Base-by-base conservation (phyloP, 2,329 filamentous ascomycete genomes). In the Curvularia eragrostidis region DNA sequence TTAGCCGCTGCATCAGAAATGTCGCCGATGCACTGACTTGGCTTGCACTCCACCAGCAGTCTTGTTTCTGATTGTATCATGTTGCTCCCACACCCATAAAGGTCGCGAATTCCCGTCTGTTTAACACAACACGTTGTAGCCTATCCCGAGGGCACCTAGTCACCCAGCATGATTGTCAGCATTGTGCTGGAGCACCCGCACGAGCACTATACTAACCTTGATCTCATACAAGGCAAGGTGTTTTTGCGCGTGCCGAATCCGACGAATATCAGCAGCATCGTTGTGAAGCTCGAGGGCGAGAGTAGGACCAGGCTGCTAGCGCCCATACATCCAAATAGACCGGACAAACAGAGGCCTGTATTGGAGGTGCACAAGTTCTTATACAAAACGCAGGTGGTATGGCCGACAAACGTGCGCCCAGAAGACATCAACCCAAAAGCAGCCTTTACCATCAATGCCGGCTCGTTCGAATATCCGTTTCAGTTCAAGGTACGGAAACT, bases 271-370 rank as follows among this genome's bases (percentile, higher is more conserved):
- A 77, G 76, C 55, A 78, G 75, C 38, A 88, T 95, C 62, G 82
- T 91, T 36, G 90, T 94, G 70, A 95, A 95, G 80, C 85, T 95
- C 30, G 91, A 95, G 73, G 91, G 91, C 65, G 90, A 95, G 78
- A 87, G 87, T 47, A 84, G 84, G 61, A 93, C 90, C 5, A 83
- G 89, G 42, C 78, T 92, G 74, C 80, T 77, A 73, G 85, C 61
- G 78, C 85, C 67, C 65, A 71, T 66, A 59, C 79, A 70, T 74
- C 81, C 75, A 47, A 66, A 71, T 52, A 66, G 73, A 42, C 71
- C 71, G 30, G 79, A 75, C 75, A 80, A 71, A 72, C 79, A 77
- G 74, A 77, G 71, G 70, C 80, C 71, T 60, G 79, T 77, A 64
- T 72, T 83, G 32, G 83, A 85, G 60, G 78, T 82, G 28, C 81